Percentiles rank a stretch among this genome's conserved stretches.
These are phyloP conservation scores for Dioscorea dumetorum DNA, from an alignment of 106 monocot genomes.

Conservation along the genomic window DNA sequence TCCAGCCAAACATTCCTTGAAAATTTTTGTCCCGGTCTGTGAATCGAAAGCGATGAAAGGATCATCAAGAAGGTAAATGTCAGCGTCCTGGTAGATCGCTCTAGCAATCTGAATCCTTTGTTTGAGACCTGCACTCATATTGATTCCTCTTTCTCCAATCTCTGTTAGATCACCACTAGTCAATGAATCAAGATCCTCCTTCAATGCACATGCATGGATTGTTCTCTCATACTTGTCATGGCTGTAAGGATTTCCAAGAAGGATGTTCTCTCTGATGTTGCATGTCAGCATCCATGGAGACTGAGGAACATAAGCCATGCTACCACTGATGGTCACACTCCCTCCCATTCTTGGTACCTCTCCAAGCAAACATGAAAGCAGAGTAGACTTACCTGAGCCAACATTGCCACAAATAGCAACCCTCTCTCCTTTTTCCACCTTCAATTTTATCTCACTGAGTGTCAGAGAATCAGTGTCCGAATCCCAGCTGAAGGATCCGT, in stretches of 20 bases:
- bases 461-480: conserved; percentile 20
- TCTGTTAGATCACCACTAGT: conserved; percentile 77
- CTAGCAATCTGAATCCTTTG: conserved; percentile 83
- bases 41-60: conserved; percentile 93
- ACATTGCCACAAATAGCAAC: conserved; percentile 88
- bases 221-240: conserved; percentile 52
- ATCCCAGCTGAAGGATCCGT: no score
- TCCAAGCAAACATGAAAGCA: conserved; percentile 70
- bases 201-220: conserved; percentile 58
- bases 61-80: conserved; percentile 91
- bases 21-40: conserved; percentile 81
- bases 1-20: background rate
- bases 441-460: conserved; percentile 43
- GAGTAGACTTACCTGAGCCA: conserved; percentile 79
- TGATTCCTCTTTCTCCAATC: conserved; percentile 89
- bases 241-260: conserved; percentile 65
- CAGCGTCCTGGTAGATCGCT: conserved; percentile 80
- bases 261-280: conserved; percentile 73
- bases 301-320: conserved; percentile 85
- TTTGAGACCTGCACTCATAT: conserved; percentile 91
- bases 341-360: conserved; percentile 79
- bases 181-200: conserved; percentile 68
- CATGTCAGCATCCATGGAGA: conserved; percentile 86
- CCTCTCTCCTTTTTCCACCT: conserved; percentile 69
- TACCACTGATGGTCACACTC: conserved; percentile 57